Percentiles rank a stretch among this genome's conserved stretches.
Conservation (phyloP, 352 stramenopile species). For the Globisporangium orthogonon region DNA sequence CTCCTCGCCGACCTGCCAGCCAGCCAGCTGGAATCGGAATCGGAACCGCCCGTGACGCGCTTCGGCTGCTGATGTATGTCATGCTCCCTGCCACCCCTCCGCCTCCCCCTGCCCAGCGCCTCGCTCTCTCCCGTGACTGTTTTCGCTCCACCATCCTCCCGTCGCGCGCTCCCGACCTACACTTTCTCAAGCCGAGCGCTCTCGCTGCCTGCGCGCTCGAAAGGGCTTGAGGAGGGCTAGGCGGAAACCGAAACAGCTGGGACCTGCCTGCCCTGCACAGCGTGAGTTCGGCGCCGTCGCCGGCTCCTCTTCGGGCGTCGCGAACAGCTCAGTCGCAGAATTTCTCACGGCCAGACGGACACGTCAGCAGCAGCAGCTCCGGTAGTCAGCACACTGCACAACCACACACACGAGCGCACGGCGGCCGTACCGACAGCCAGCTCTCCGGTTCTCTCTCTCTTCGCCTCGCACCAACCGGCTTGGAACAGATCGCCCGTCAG, state of each 20-base stretch:
- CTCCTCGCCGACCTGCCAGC: too few species aligned
- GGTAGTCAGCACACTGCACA: not conserved
- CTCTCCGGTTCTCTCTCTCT: too few species aligned
- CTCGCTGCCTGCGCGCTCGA: too few species aligned
- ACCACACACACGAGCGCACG: not conserved
- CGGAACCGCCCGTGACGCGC: not conserved
- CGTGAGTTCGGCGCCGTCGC: not conserved
- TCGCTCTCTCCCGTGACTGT: too few species aligned
- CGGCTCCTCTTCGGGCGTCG: not conserved
- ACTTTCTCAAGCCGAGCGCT: too few species aligned
- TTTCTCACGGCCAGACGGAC: conserved; percentile 1
- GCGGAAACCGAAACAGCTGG: not conserved
- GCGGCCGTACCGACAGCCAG: not conserved
- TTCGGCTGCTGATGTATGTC: not conserved
- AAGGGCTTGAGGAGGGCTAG: not conserved
- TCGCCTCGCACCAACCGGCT: too few species aligned
- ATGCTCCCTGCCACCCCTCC: not conserved
- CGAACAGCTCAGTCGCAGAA: conserved; percentile 2
- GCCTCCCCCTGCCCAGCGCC: too few species aligned
- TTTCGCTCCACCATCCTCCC: too few species aligned
- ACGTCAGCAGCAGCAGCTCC: too few species aligned
- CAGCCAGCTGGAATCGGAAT: too few species aligned
- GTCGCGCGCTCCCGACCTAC: too few species aligned
- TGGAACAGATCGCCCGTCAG: not conserved
- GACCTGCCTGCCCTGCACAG: not conserved